Evolutionary conservation across 305 asterid genomes (phyloP).

Genomic region (Petunia hybrid): DNA sequence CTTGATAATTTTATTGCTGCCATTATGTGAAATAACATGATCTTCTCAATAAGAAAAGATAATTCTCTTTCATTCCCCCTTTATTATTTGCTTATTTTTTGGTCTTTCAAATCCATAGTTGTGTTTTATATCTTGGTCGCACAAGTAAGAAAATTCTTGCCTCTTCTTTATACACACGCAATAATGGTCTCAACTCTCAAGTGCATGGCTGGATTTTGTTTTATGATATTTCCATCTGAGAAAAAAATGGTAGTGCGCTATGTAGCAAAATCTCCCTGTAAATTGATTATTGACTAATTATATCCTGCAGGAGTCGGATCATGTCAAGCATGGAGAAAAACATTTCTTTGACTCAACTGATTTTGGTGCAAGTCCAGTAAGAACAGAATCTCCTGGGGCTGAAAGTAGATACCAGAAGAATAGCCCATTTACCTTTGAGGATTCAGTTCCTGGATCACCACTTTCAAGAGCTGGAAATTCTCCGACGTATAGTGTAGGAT

Average conservation of each 20-base stretch:
- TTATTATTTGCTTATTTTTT: conserved; percentile 11
- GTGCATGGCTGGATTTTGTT: background rate
- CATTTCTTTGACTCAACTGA: conserved; percentile 80
- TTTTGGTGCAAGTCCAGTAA: conserved; percentile 68
- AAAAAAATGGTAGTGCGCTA: conserved; percentile 14
- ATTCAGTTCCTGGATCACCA: conserved; percentile 79
- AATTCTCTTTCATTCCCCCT: background rate
- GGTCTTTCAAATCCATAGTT: background rate
- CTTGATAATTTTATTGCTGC: background rate
- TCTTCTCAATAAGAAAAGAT: conserved; percentile 15
- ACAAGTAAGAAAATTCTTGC: background rate
- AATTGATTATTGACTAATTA: background rate
- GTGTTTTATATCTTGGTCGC: conserved; percentile 20
- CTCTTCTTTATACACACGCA: background rate
- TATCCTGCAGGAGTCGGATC: conserved; percentile 67
- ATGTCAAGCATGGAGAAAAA: conserved; percentile 66
- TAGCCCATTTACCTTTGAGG: conserved; percentile 71
- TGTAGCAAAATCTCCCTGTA: conserved; percentile 20
- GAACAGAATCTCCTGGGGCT: conserved; percentile 66
- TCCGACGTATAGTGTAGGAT: conserved; percentile 63
- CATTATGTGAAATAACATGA: conserved; percentile 7
- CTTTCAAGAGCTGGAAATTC: conserved; percentile 75
- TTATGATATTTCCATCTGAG: conserved; percentile 14
- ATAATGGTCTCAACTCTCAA: conserved; percentile 18
- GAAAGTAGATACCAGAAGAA: conserved; percentile 60